Conservation (phyloP, 2,329 filamentous ascomycete genomes). For the Diaporthe eres region DNA sequence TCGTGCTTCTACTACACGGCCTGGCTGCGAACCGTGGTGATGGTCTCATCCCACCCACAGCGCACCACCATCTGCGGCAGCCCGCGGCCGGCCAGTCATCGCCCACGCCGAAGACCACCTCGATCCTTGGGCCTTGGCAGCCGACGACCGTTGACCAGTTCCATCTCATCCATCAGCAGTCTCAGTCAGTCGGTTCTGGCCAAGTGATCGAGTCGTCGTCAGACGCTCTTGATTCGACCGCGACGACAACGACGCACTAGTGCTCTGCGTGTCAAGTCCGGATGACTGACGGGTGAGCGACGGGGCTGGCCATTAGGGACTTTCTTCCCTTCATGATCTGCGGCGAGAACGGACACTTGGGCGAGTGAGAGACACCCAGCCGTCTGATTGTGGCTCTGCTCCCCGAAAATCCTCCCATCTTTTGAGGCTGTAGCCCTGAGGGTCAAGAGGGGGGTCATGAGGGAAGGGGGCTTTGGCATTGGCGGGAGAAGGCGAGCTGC, state of each 20-base stretch:
- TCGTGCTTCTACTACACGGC: neutral
- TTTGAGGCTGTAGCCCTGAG: constrained; percentile 16
- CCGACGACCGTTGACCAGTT: constrained; percentile 10
- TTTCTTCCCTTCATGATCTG: constrained; percentile 11
- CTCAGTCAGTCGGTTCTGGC: constrained; percentile 14
- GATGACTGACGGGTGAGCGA: constrained; percentile 20
- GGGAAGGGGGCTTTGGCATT: constrained; percentile 26
- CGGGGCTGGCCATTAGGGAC: constrained; percentile 14
- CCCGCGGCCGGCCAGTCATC: neutral
- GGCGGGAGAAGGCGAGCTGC: constrained; percentile 30
- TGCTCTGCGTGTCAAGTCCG: constrained; percentile 16
- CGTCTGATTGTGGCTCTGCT: constrained; percentile 7
- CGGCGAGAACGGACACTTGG: constrained; percentile 27
- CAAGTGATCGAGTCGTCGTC: constrained; percentile 11
- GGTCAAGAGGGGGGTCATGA: constrained; percentile 3
- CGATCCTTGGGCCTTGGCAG: neutral
- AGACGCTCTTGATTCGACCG: constrained; percentile 2
- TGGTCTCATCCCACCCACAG: constrained; percentile 15
- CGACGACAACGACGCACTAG: constrained; percentile 1
- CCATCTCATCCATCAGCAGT: neutral
- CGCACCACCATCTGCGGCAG: constrained; percentile 7
- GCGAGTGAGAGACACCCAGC: constrained; percentile 20
- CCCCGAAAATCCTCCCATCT: constrained; percentile 19
- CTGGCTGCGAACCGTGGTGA: constrained; percentile 1
- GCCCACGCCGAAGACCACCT: neutral